These are phyloP conservation scores for Plasmodium inui DNA, from an alignment of 169 alveolate species.

Conservation along the genomic window DNA sequence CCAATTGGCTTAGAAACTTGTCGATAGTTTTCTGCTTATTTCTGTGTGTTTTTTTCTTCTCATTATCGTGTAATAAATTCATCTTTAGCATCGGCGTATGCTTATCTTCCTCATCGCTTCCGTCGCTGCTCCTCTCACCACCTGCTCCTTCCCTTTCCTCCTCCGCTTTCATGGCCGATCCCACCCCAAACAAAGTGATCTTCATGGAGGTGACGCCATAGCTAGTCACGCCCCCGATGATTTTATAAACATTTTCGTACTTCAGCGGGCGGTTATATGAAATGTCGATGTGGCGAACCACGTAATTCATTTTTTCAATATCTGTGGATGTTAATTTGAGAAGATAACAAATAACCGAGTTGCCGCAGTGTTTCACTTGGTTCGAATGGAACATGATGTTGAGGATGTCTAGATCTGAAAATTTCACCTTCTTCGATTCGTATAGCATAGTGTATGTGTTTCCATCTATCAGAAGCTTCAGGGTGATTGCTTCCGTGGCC, in stretches of 20 bases:
- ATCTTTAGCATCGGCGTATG: background rate
- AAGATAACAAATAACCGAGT: constrained; percentile 5
- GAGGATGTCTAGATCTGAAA: background rate
- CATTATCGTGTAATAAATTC: background rate
- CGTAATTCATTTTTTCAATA: background rate
- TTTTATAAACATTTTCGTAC: background rate
- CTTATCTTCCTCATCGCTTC: background rate
- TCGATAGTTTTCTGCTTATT: background rate
- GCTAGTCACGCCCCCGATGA: background rate
- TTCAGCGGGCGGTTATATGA: background rate
- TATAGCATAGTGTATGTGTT: background rate
- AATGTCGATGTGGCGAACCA: constrained; percentile 5
- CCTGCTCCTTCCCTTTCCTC: background rate
- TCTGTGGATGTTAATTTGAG: background rate
- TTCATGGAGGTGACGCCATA: background rate
- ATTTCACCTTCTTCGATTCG: background rate
- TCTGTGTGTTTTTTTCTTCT: background rate
- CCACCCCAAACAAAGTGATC: background rate
- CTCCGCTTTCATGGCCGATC: background rate
- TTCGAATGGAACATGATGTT: constrained; percentile 1
- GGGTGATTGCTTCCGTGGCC: background rate
- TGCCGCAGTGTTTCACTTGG: background rate
- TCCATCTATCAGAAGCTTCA: background rate
- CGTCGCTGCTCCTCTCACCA: background rate
- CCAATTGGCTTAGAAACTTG: background rate